Conservation (phyloP, 2,329 filamentous ascomycete genomes). For the Dothideomycetes sp. region DNA sequence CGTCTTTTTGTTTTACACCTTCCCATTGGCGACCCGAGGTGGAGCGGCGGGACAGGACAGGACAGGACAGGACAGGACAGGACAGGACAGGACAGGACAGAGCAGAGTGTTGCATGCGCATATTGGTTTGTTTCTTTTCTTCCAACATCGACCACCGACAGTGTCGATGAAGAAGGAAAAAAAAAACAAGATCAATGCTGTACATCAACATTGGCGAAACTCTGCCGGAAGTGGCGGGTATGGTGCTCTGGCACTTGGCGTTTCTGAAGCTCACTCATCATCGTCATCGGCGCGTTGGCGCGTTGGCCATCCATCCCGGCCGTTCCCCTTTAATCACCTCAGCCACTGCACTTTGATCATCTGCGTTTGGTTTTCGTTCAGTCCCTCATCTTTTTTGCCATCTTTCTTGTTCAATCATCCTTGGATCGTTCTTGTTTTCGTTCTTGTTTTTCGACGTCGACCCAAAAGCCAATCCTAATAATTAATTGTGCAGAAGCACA, state of each 20-base stretch:
- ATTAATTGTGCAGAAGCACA: conserved; percentile 11
- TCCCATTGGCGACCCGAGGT: conserved; percentile 3
- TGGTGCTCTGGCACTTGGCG: too few relatives aligned
- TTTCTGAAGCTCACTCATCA: too few relatives aligned
- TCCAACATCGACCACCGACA: too few relatives aligned
- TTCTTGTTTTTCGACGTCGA: too few relatives aligned
- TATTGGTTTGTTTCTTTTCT: too few relatives aligned
- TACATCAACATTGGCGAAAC: conserved; percentile 1
- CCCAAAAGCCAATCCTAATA: conserved; percentile 12
- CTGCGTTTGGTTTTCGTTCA: neutral
- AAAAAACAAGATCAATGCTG: conserved; percentile 1
- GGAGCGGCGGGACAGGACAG: neutral
- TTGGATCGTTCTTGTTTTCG: neutral
- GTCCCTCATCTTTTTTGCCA: neutral
- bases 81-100: neutral
- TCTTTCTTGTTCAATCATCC: neutral
- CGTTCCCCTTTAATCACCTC: conserved; percentile 11
- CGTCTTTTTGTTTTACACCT: neutral
- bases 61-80: neutral
- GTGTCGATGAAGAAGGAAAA: neutral
- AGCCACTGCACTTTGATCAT: neutral
- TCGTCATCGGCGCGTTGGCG: neutral
- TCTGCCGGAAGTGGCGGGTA: neutral
- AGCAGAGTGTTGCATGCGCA: neutral
- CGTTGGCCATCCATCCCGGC: conserved; percentile 7